A percentile compares a stretch with the other conserved stretches of the same genome.
phyloP scores from a whole-genome alignment of 1,284 basidiomycete species.

The Cronartium quercuum region DNA sequence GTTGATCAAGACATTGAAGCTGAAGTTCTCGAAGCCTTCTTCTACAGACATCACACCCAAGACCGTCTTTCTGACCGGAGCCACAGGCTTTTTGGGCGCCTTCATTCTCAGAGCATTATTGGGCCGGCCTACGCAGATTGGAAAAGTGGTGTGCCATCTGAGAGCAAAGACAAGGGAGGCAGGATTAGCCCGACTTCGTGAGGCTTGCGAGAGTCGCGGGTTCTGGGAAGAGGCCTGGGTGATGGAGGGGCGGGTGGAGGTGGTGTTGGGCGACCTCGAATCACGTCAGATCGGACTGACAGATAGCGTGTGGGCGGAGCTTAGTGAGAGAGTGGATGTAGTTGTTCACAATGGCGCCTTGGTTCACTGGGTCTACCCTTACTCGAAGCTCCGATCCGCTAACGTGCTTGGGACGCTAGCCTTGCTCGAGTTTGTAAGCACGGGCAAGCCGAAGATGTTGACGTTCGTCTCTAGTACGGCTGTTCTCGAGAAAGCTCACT shows the following conservation, averaged over 20 bases:
- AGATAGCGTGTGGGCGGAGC: conserved; percentile 60
- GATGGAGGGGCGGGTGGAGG: conserved; percentile 62
- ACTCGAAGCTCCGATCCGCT: conserved; percentile 80
- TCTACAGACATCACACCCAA: conserved; percentile 55
- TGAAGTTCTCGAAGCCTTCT: conserved; percentile 59
- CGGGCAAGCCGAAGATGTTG: conserved; percentile 69
- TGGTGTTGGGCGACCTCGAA: conserved; percentile 81
- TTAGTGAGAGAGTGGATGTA: conserved; percentile 71
- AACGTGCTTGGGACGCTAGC: conserved; percentile 88
- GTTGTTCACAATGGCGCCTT: conserved; percentile 94
- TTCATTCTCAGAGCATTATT: conserved; percentile 83
- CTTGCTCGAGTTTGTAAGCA: conserved; percentile 65
- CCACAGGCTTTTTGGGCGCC: conserved; percentile 93
- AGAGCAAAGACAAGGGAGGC: conserved; percentile 63
- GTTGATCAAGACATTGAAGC: conserved; percentile 59
- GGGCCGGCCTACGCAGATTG: conserved; percentile 58
- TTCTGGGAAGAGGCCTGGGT: conserved; percentile 92
- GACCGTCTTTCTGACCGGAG: conserved; percentile 90
- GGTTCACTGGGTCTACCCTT: conserved; percentile 99
- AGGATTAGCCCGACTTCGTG: conserved; percentile 66
- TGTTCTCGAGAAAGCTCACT: conserved; percentile 83
- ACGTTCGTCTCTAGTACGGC: conserved; percentile 93
- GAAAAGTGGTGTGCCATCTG: conserved; percentile 85
- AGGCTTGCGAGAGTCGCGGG: conserved; percentile 73
- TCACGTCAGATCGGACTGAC: conserved; percentile 70